Conservation (phyloP, 352 stramenopile species). For the Albugo laibachii region DNA sequence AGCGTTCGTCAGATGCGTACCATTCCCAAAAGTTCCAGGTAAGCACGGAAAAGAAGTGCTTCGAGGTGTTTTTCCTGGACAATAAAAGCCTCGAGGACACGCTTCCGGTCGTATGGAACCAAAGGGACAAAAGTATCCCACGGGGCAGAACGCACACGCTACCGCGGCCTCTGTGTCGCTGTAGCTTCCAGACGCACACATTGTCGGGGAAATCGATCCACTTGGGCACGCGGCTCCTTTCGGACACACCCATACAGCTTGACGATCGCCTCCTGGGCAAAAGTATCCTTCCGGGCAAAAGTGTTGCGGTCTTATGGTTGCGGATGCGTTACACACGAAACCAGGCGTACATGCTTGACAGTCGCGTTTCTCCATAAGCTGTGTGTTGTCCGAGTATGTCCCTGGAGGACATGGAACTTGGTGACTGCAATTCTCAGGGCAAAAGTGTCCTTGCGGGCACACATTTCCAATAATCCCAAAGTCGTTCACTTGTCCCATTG, state of each 20-base stretch:
- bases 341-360: constrained; percentile 49
- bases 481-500: constrained; percentile 47
- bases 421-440: constrained; percentile 51
- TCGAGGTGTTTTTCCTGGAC: constrained; percentile 24
- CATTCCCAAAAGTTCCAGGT: constrained; percentile 37
- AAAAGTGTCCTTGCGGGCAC: constrained; percentile 57
- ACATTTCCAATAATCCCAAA: constrained; percentile 55
- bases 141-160: constrained; percentile 51
- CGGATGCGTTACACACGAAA: constrained; percentile 34
- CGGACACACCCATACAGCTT: constrained; percentile 30
- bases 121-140: constrained; percentile 38
- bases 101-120: constrained; percentile 17
- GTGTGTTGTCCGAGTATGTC: constrained; percentile 43
- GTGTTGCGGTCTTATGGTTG: constrained; percentile 19
- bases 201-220: constrained; percentile 20
- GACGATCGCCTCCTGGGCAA: constrained; percentile 35
- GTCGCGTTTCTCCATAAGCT: constrained; percentile 27
- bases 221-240: constrained; percentile 57
- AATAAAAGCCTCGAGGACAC: constrained; percentile 68
- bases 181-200: constrained; percentile 51
- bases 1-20: constrained; percentile 13
- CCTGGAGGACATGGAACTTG: constrained; percentile 54
- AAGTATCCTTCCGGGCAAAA: constrained; percentile 33
- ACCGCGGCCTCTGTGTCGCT: constrained; percentile 27
- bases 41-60: constrained; percentile 29